Base-by-base conservation (phyloP, 164 flowering plant genomes). In the Macadamia tetraphylla region DNA sequence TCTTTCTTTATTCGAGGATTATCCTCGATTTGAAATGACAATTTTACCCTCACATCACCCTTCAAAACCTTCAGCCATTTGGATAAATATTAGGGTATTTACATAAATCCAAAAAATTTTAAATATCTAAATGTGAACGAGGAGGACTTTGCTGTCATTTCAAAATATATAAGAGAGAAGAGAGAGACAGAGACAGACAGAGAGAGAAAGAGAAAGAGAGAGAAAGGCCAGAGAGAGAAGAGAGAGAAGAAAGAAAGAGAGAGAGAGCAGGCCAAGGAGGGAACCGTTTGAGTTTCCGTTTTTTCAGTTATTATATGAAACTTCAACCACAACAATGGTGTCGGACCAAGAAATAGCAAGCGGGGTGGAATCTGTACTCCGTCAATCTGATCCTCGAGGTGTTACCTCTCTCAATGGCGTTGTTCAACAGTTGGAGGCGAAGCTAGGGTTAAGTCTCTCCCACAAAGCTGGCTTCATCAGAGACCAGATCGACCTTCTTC, bases 291-390 rank as follows among this genome's bases (percentile, higher is more conserved):
- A 56, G 29, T 71, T 29, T 71, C 58, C 70, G 35, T 65, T 71
- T 72, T 42, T 6, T 72, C 70, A 29, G 70, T 72, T 72, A 72
- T 53, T 70, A 61, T 71, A 60, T 64, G 68, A 63, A 63, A 62
- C 9, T 73, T 18, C 17, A 62, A 42, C 48, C 14, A 35, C 46
- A 69, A 43, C 69, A 64, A 87, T 85, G 91, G 91, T 74, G 79
- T 71, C 88, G 40, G 97, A 91, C 82, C 90, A 88, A 64, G 86
- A 89, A 31, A 79, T 91, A 67, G 90, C 84, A 5, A 71, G 81
- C 71, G 89, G 80, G 0, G 76, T 91, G 29, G 87, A 83, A 72
- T 62, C 80, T 6, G 69, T 91, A 40, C 85, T 91, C 63, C 83
- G 92, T 31, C 83, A 81, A 17, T 71, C 87, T 9, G 81, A 78